Evolutionary conservation across 2,329 filamentous ascomycete species (phyloP).

Genomic region (Fusarium fujikuroi): DNA sequence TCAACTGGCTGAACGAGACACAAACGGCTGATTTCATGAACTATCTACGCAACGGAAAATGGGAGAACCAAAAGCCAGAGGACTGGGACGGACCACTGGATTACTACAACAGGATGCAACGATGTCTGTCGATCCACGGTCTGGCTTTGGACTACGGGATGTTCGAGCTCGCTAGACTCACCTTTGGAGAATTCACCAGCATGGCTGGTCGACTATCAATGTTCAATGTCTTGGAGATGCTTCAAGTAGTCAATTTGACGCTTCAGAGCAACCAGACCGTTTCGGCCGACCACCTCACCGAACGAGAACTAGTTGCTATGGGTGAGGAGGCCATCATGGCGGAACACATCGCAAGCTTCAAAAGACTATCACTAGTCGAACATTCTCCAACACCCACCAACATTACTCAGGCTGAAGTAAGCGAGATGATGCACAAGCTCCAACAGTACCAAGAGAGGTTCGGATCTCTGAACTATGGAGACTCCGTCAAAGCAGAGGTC

Average conservation of each 20-base stretch:
- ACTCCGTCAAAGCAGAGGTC: background rate
- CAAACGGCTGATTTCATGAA: background rate
- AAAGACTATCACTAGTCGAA: background rate
- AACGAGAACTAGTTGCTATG: background rate
- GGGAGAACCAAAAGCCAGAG: background rate
- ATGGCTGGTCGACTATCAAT: background rate
- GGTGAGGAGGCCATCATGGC: background rate
- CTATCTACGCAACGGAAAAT: background rate
- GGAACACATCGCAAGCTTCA: rapidly evolving
- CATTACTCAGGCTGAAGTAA: background rate
- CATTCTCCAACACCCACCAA: background rate
- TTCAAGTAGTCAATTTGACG: background rate
- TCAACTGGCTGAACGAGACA: background rate
- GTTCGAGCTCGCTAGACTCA: background rate
- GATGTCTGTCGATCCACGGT: background rate
- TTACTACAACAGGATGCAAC: background rate
- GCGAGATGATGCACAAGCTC: background rate
- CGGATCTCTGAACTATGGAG: background rate
- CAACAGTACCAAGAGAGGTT: background rate
- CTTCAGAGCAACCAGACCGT: background rate
- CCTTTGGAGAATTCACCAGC: background rate
- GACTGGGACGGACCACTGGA: background rate
- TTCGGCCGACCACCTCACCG: background rate
- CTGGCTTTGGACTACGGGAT: background rate
- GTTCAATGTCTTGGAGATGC: background rate